Evolutionary conservation across 2,329 filamentous ascomycete species (phyloP), one percentile per base, ranked within the genome.

Genomic region (Diaporthe sp.): DNA sequence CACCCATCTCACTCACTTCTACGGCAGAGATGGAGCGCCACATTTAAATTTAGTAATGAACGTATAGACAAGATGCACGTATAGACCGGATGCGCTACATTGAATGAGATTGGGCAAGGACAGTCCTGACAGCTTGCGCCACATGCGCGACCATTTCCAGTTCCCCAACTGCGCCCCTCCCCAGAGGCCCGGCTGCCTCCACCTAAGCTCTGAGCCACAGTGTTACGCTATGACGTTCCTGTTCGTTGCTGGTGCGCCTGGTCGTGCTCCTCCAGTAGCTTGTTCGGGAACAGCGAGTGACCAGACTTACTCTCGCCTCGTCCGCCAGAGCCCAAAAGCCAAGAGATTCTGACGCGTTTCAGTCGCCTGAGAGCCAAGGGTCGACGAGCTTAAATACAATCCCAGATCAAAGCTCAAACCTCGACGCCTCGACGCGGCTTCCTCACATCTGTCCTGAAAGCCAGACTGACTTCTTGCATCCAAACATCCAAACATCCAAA

Each of bases 341-440:
- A 69, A 69, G 65, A 69, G 49, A 55, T 69, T 55, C 65, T 69
- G 49, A 69, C 65, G 65, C 65, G 65, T 69, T 69, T 69, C 65
- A 69, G 65, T 69, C 49, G 49, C 65, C 65, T 42, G 31, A 55
- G 65, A 17, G 2, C 49, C 46, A 53, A 42, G 65, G 15, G 34
- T 22, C 9, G 34, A 55, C 34, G 46, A 69, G 65, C 49, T 69
- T 69, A 69, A 69, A 69, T 55, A 69, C 46, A 31, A 69, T 67
- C 28, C 44, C 22, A 25, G 37, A 15, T 10, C 42, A 67, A 49
- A 67, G 12, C 42, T 49, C 61, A 13, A 34, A 4, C 15, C 59
- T n/a, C 10, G 2, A 7, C 34, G 58, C 0, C 5, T n/a, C 34
- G 34, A 25, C 57, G 13, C 34, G 22, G 22, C 37, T 46, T 51